Base-by-base conservation (phyloP, 2,329 filamentous ascomycete species). In the Beauveria varroae region DNA sequence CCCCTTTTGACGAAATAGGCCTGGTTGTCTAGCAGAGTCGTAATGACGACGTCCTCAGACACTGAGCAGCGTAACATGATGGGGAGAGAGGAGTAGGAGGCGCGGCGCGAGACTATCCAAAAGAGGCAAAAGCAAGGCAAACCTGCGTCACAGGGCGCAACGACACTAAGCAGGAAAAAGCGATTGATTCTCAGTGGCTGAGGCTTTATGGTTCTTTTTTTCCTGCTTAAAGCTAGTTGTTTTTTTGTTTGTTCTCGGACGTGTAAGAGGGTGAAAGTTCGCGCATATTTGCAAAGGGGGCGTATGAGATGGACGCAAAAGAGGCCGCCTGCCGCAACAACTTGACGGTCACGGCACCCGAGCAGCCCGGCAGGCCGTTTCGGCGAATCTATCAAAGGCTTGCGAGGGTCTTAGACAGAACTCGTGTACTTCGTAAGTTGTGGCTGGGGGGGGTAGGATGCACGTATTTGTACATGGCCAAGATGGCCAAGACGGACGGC, bases 381-480 rank as follows among this genome's bases (percentile, higher is more conserved):
- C 34, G 46, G 53, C 53, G 53, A 44, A 44, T 6, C 46, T 52
- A 16, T 5, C 30, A 34, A 34, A 46, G 14, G 37, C 12, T 53
- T 12, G 30, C 14, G 5, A 9, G 24, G 14, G 40, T 44, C 26
- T 47, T 28, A 20, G 41, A 18, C 26, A 28, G 26, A 22, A 47
- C 12, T 34, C 56, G 56, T 59, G 47, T n/a, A n/a, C n/a, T n/a
- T n/a, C n/a, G n/a, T 44, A 59, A 52, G 56, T 59, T 28, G 55
- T 59, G 56, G 47, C 56, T 59, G 47, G 24, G 30, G 52, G 47
- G 24, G 28, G 40, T 44, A 26, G 20, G 10, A 41, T 9, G 30
- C 4, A 14, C n/a, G 34, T 30, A 51, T 34, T 34, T 34, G 30
- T 14, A 34, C 30, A 34, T 34, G 30, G 12, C 30, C 30, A 34